Conservation (phyloP, 2,329 filamentous ascomycete genomes). For the Clarireedia paspali region DNA sequence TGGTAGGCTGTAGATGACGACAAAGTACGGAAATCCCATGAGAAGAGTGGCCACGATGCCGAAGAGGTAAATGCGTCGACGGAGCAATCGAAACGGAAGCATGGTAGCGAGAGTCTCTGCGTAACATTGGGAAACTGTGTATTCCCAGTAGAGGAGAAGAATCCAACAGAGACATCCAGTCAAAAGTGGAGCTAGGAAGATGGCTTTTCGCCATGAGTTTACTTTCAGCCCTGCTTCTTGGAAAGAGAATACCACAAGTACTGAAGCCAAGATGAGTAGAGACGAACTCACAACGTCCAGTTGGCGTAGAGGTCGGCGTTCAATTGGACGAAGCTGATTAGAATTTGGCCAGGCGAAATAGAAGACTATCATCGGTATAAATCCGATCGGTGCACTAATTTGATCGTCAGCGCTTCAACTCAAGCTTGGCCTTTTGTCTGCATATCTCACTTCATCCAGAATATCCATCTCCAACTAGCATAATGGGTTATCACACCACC, state of each 20-base stretch:
- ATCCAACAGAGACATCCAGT: conserved; percentile 32
- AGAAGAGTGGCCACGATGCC: conserved; percentile 41
- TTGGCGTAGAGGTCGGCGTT: conserved; percentile 32
- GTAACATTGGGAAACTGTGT: conserved; percentile 27
- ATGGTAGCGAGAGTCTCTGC: conserved; percentile 13
- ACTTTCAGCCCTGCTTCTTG: conserved; percentile 31
- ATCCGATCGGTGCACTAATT: conserved; percentile 42
- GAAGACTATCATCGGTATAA: conserved; percentile 40
- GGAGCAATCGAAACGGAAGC: conserved; percentile 18
- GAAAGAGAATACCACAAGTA: conserved; percentile 50
- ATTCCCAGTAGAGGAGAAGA: conserved; percentile 34
- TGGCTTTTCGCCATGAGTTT: conserved; percentile 33
- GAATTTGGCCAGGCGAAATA: conserved; percentile 42
- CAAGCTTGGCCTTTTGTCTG: conserved; percentile 18
- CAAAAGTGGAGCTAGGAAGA: conserved; percentile 37
- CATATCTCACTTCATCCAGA: conserved; percentile 35
- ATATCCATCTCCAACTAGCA: conserved; percentile 17
- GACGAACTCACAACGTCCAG: conserved; percentile 47
- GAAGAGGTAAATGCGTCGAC: conserved; percentile 15
- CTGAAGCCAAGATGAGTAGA: conserved; percentile 45
- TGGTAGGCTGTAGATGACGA: conserved; percentile 50
- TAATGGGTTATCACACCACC: conserved; percentile 20
- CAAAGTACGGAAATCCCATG: conserved; percentile 49
- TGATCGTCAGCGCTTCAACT: not conserved
- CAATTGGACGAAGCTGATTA: conserved; percentile 33